phyloP scores from a whole-genome alignment of 352 stramenopile species.

The Phytopythium oedochilum region DNA sequence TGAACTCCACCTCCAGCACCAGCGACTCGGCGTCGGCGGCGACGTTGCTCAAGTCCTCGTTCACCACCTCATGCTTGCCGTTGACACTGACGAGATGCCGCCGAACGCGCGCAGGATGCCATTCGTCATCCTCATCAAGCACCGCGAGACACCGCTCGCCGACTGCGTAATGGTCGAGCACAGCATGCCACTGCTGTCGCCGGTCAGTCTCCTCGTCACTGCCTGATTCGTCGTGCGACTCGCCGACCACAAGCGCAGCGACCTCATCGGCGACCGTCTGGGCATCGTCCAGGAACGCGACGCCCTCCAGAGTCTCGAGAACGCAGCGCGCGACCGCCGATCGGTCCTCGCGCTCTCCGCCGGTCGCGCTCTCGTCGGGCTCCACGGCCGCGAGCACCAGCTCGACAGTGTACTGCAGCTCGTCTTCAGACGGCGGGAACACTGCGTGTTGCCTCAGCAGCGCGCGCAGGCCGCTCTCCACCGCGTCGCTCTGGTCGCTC shows the following conservation, averaged over 20 bases:
- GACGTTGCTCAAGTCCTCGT: conserved; percentile 4
- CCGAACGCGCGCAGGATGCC: conserved; percentile 61
- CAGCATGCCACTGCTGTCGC: conserved; percentile 7
- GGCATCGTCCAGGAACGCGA: conserved; percentile 27
- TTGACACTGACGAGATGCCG: conserved; percentile 21
- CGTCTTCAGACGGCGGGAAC: conserved; percentile 15
- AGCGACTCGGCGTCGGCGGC: conserved; percentile 11
- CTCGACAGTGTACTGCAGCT: conserved; percentile 67
- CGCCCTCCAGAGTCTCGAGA: conserved; percentile 39
- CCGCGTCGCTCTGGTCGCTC: conserved; percentile 11
- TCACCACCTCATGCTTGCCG: conserved; percentile 5
- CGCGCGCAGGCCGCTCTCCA: conserved; percentile 8
- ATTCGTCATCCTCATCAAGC: conserved; percentile 63
- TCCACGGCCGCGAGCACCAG: conserved; percentile 45
- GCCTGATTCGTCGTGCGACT: conserved; percentile 1
- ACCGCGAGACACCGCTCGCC: conserved; percentile 60
- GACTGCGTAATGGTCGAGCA: conserved; percentile 39
- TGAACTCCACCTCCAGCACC: conserved; percentile 60
- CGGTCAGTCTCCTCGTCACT: conserved; percentile 18
- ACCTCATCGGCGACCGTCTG: conserved; percentile 19
- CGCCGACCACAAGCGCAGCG: conserved; percentile 10
- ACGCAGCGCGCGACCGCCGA: conserved; percentile 19
- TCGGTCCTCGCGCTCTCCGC: conserved; percentile 7
- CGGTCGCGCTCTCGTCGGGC: conserved; percentile 22
- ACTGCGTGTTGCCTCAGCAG: conserved; percentile 18